phyloP scores from a whole-genome alignment of 257 asterid species.

The Ajuga chamaepitys region DNA sequence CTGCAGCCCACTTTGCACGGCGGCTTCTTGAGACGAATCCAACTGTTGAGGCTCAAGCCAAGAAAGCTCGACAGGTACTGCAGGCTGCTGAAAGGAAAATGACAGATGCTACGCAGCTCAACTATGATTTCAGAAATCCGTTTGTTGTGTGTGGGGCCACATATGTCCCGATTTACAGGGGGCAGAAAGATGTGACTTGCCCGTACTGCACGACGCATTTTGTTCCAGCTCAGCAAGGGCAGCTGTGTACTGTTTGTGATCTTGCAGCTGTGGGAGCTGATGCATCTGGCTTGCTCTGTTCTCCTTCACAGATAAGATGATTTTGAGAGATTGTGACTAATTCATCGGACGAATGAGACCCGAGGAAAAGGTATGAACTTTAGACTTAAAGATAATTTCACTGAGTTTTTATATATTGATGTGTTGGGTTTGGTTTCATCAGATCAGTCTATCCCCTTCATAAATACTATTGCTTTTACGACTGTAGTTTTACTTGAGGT shows the following conservation, averaged over 20 bases:
- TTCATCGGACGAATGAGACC: background rate
- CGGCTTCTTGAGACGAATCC: conserved; percentile 80
- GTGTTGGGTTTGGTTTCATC: too few relatives aligned
- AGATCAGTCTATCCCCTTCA: too few relatives aligned
- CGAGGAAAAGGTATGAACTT: background rate
- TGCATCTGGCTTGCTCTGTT: conserved; percentile 81
- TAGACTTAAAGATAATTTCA: conserved; percentile 4
- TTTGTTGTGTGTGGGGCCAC: conserved; percentile 87
- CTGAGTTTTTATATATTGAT: conserved; percentile 1
- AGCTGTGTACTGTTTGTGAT: conserved; percentile 65
- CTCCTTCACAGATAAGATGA: conserved; percentile 71
- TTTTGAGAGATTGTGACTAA: background rate
- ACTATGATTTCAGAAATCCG: conserved; percentile 84
- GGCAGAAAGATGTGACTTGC: conserved; percentile 74
- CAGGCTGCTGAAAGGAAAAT: conserved; percentile 70
- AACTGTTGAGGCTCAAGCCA: conserved; percentile 46
- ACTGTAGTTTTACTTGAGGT: conserved; percentile 11
- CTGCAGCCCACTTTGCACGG: conserved; percentile 79
- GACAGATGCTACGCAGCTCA: conserved; percentile 58
- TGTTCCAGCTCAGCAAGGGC: conserved; percentile 58
- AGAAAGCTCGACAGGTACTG: conserved; percentile 60
- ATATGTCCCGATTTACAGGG: conserved; percentile 70
- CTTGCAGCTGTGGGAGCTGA: conserved; percentile 71
- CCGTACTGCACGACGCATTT: conserved; percentile 71
- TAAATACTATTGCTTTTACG: conserved; percentile 5